Evolutionary conservation across 192 early-diverging fungal genomes (phyloP), one percentile per base, ranked within the genome.

Genomic region (Lunasporangiospora selenospora): DNA sequence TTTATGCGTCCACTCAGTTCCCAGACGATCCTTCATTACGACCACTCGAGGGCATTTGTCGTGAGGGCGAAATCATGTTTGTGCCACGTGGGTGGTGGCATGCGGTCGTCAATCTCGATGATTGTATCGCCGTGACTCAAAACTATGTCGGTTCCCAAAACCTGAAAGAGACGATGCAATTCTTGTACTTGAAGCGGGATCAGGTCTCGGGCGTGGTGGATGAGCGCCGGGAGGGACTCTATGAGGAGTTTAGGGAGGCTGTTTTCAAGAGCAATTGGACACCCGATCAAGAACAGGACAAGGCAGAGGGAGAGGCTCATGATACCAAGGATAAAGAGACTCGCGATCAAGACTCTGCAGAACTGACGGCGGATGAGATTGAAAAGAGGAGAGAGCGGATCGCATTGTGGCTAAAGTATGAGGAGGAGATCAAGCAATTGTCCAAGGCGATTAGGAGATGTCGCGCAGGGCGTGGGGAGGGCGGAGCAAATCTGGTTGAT

Each of bases 41-140:
- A 21, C 80, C 87, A 9, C 48, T 85, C 30, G 88, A 90, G 56
- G 81, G 85, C 8, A 77, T 89, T 13, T 90, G 88, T 65, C 49
- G 78, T 23, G 83, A 80, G 15, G 90, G 90, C 15, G 90, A 91
- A 51, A 57, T 90, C 41, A 73, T 90, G 57, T 90, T 87, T 75
- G 88, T 91, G 3, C 90, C 90, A 1, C 57, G 78, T 31, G 86
- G 86, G 19, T 91, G 90, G 90, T 91, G 88, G 88, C 90, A 91
- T 76, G 78, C 75, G 30, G 90, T 91, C 43, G 80, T 91, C 51
- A 91, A 91, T 48, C 54, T 91, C 26, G 85, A 86, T 18, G 82
- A 83, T 37, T 77, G 79, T 38, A 88, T 91, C 40, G 90, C 88
- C 10, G 53, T 90, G 32, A 91, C 90, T 10, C 90, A 90, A 61